Evolutionary conservation across 179 eudicot genomes (phyloP), one percentile per base, ranked within the genome.

Genomic region (Heliamphora pulchella): DNA sequence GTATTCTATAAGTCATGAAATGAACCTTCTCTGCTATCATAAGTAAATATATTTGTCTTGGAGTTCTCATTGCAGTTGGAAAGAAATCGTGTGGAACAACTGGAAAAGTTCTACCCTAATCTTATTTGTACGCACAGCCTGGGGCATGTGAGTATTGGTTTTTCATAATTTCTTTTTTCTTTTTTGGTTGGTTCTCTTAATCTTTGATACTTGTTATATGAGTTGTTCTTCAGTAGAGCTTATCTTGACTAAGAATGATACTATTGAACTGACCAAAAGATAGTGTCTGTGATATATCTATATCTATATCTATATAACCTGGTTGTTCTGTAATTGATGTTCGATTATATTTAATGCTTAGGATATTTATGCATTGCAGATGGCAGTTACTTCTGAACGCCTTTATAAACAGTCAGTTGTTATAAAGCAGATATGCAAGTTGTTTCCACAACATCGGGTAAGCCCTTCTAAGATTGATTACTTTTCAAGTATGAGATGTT

Each of bases 311-410:
- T 68, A 78, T 58, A 59, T 39, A 68, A 39, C 72, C 14, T 53
- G 41, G 39, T 72, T 22, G 1, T 62, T 39, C 39, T 17, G 51
- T 66, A 14, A 20, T 68, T 66, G 51, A 77, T 55, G 17, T 51
- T 84, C 75, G 15, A 2, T 68, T 67, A 59, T 69, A 8, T 69
- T 79, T 86, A 77, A 86, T 79, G 55, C 72, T 76, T 81, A n/a
- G 53, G 73, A 80, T 83, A 64, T 62, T 70, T 79, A 46, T 83
- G 73, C 77, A 68, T 22, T 87, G 90, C 92, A 96, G 99, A 94
- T 94, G 94, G 94, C 94, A 76, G 92, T 92, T 81, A 92, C 99
- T 82, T 92, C 97, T 51, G 99, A 94, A 86, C 94, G 97, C 78
- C 88, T 96, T 67, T 97, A 94, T 86, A 94, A 87, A 82, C 99